Conservation (phyloP, 1,139 yeast genomes). For the Candida tropicalis region DNA sequence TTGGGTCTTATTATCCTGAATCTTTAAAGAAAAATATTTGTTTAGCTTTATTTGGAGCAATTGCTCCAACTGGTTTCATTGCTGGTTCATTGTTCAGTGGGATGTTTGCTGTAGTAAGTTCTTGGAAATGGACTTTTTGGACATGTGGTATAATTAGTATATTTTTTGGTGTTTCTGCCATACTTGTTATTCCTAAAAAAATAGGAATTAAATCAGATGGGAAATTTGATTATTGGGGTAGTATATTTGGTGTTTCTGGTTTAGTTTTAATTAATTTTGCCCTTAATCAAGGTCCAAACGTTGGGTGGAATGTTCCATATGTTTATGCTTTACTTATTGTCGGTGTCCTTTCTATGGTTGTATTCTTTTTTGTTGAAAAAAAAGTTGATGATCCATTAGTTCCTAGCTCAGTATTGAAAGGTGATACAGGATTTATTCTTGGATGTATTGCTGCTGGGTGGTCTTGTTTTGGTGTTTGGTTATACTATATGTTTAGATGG, state of each 20-base stretch:
- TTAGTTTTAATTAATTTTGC: constrained; percentile 55
- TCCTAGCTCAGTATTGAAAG: constrained; percentile 43
- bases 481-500: constrained; percentile 47
- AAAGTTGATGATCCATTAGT: constrained; percentile 46
- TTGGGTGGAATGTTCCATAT: constrained; percentile 56
- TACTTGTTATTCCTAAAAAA: constrained; percentile 45
- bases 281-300: constrained; percentile 65
- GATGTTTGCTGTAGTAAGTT: constrained; percentile 39
- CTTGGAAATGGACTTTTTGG: constrained; percentile 67
- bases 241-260: constrained; percentile 49
- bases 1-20: constrained; percentile 53
- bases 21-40: constrained; percentile 42
- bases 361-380: constrained; percentile 39
- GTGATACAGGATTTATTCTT: constrained; percentile 48
- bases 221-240: constrained; percentile 52
- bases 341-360: constrained; percentile 40
- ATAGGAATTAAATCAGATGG: constrained; percentile 26
- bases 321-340: constrained; percentile 53
- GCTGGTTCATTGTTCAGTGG: constrained; percentile 53
- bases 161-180: constrained; percentile 30
- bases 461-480: constrained; percentile 64
- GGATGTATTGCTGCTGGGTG: constrained; percentile 58
- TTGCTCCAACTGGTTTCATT: constrained; percentile 60
- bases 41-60: constrained; percentile 56
- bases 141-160: constrained; percentile 41